Percentiles rank a stretch among this genome's conserved stretches.
Evolutionary conservation across 2,329 filamentous ascomycete genomes (phyloP).

Genomic region (Sclerotinia glacialis): DNA sequence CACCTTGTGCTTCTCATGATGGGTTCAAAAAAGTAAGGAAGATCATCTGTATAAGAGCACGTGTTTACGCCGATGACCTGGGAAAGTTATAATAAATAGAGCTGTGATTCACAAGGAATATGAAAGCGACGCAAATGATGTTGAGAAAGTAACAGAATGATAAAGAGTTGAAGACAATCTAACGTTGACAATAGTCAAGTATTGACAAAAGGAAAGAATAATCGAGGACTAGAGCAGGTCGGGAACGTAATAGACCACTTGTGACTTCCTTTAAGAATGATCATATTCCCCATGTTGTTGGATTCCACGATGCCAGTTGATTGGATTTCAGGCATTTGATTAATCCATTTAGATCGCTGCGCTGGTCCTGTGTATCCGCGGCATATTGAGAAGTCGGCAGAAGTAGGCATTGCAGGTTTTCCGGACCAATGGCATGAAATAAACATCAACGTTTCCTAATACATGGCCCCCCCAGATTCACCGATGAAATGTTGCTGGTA

Average conservation of each 20-base stretch:
- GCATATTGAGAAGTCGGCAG: background rate
- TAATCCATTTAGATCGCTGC: background rate
- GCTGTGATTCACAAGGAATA: background rate
- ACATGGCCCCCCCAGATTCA: slow-evolving; percentile 1
- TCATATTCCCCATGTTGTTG: background rate
- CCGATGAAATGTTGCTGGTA: background rate
- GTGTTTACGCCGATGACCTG: background rate
- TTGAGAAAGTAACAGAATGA: background rate
- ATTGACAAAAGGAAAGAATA: background rate
- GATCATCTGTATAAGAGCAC: background rate
- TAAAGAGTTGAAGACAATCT: background rate
- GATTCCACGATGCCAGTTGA: background rate
- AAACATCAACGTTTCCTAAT: background rate
- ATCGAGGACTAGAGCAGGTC: background rate
- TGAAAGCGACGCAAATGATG: background rate
- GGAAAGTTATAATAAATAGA: background rate
- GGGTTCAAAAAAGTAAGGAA: background rate
- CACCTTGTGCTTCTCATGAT: background rate
- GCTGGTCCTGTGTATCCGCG: background rate
- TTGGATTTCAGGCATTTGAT: background rate
- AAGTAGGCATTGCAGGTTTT: background rate
- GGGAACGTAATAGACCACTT: slow-evolving; percentile 3
- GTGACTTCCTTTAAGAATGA: slow-evolving; percentile 12
- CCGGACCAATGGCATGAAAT: background rate
- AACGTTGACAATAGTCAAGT: background rate